These are phyloP conservation scores for Hanseniaspora hatyaiensis DNA, from an alignment of 805 yeast species.

Conservation along the genomic window DNA sequence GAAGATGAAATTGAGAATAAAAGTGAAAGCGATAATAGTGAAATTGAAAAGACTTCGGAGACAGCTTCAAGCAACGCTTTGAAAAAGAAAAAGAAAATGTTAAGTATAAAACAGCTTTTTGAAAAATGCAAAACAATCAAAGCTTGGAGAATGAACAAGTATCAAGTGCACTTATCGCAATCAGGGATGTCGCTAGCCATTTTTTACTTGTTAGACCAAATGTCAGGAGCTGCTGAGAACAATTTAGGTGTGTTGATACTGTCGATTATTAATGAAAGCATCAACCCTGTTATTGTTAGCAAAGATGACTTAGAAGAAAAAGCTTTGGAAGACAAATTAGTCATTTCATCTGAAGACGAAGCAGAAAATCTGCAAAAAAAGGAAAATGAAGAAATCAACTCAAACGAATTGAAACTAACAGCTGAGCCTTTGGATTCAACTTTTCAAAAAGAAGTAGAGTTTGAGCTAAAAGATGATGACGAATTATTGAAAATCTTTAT, in stretches of 20 bases:
- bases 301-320: constrained; percentile 29
- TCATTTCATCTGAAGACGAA: constrained; percentile 14
- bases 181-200: constrained; percentile 8
- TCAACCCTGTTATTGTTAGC: constrained; percentile 38
- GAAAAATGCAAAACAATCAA: constrained; percentile 9
- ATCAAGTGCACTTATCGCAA: constrained; percentile 14
- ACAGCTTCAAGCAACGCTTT: constrained; percentile 14
- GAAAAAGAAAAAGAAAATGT: not conserved
- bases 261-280: constrained; percentile 72
- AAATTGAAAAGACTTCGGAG: constrained; percentile 24
- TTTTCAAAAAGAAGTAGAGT: constrained; percentile 68
- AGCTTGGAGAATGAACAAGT: constrained; percentile 11
- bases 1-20: constrained; percentile 22
- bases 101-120: constrained; percentile 4
- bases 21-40: constrained; percentile 25
- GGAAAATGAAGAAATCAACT: constrained; percentile 51
- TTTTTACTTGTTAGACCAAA: constrained; percentile 8
- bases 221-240: constrained; percentile 15
- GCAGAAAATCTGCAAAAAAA: constrained; percentile 5
- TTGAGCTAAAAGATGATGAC: constrained; percentile 71
- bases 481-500: constrained; percentile 31
- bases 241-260: constrained; percentile 48
- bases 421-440: constrained; percentile 78
- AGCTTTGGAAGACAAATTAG: constrained; percentile 4
- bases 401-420: constrained; percentile 68